Conservation (phyloP, 805 yeast species). For the Ascoidea asiatica region DNA sequence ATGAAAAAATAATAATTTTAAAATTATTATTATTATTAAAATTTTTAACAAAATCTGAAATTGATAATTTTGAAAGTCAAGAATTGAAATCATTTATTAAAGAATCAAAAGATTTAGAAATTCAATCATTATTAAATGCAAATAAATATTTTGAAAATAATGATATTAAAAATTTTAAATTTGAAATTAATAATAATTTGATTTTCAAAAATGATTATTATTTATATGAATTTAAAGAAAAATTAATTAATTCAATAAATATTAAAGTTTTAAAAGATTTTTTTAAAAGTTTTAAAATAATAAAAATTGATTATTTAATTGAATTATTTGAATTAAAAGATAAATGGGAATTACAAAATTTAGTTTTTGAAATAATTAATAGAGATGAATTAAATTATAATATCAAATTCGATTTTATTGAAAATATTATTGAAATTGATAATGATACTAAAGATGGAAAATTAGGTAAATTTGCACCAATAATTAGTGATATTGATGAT, state of each 20-base stretch:
- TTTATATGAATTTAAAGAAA: constrained; percentile 1
- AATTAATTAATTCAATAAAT: constrained; percentile 4
- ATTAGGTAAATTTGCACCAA: too few species aligned
- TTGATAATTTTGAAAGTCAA: constrained; percentile 61
- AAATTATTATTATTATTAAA: constrained; percentile 49
- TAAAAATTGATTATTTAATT: constrained; percentile 1
- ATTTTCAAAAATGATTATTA: not conserved
- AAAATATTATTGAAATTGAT: not conserved
- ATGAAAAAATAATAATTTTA: constrained; percentile 40
- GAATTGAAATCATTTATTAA: constrained; percentile 43
- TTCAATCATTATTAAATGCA: constrained; percentile 1
- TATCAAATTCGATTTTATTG: constrained; percentile 3
- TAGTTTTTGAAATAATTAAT: constrained; percentile 7
- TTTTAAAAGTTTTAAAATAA: constrained; percentile 3
- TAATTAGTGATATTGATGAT: not conserved
- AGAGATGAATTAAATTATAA: constrained; percentile 2
- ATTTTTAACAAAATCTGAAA: constrained; percentile 43
- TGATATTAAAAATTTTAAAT: constrained; percentile 3
- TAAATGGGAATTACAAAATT: constrained; percentile 2
- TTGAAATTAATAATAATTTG: not conserved
- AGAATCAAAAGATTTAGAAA: constrained; percentile 4
- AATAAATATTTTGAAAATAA: constrained; percentile 2
- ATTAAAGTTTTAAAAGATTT: constrained; percentile 2
- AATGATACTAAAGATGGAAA: not conserved
- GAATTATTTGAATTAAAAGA: not conserved